These are phyloP conservation scores for Pythium monospermum DNA, from an alignment of 352 stramenopile species.

Conservation along the genomic window DNA sequence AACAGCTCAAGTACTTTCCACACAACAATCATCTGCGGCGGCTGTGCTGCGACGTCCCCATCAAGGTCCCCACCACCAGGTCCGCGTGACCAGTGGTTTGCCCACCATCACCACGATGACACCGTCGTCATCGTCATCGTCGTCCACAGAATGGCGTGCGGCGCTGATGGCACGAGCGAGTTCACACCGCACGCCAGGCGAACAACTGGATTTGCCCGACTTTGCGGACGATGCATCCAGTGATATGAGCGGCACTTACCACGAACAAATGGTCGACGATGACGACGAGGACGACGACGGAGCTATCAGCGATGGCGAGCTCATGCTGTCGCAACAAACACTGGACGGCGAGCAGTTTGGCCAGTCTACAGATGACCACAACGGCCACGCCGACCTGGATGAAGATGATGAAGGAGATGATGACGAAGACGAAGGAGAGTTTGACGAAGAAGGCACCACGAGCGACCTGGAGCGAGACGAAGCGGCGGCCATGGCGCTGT, in stretches of 20 bases:
- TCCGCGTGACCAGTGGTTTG: no score
- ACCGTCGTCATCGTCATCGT: not conserved
- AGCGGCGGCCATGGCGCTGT: conserved; percentile 10
- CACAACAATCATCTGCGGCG: no score
- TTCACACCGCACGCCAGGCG: not conserved
- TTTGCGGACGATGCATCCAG: conserved; percentile 14
- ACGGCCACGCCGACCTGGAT: conserved; percentile 1
- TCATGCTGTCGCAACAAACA: not conserved
- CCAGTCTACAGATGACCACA: no score
- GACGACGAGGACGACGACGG: conserved; percentile 12
- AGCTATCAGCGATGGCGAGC: conserved; percentile 1
- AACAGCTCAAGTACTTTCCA: no score
- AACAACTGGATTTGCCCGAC: conserved; percentile 19
- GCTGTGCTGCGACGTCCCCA: no score
- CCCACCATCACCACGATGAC: not conserved
- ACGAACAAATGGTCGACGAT: conserved; percentile 3
- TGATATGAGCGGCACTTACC: conserved; percentile 14
- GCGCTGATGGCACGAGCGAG: conserved; percentile 14
- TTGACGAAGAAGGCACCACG: not conserved
- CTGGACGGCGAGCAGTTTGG: conserved; percentile 2
- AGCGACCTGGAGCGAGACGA: conserved; percentile 4
- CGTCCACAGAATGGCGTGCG: conserved; percentile 10
- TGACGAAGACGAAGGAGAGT: not conserved
- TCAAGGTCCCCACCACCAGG: no score
- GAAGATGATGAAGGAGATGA: not conserved